Evolutionary conservation across 805 yeast genomes (phyloP).

Genomic region (Myxozyma mucilagina): DNA sequence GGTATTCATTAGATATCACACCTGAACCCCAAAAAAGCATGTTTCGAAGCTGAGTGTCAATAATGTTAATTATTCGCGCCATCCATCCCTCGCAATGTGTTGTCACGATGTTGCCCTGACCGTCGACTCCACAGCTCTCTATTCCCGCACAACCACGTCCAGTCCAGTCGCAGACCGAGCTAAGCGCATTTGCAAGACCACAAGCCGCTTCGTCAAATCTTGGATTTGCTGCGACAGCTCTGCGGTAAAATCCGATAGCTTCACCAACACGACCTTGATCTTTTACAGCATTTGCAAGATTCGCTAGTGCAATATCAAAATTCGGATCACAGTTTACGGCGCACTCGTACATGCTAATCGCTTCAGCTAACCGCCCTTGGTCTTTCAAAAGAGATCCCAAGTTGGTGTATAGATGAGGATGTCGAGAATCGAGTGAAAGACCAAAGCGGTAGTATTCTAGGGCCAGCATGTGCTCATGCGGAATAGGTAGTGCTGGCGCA

Average conservation of each 20-base stretch:
- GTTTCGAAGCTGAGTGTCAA: conserved; percentile 34
- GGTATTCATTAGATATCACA: conserved; percentile 14
- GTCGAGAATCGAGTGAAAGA: conserved; percentile 38
- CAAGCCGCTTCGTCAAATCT: conserved; percentile 39
- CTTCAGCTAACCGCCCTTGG: conserved; percentile 37
- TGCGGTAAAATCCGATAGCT: conserved; percentile 37
- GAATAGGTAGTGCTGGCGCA: conserved; percentile 23
- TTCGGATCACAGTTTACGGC: conserved; percentile 39
- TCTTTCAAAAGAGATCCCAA: conserved; percentile 40
- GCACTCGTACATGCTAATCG: conserved; percentile 37
- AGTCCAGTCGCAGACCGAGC: conserved; percentile 39
- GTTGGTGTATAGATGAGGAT: conserved; percentile 41
- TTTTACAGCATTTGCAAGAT: conserved; percentile 39
- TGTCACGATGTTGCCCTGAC: conserved; percentile 31
- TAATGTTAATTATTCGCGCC: conserved; percentile 30
- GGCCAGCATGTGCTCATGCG: conserved; percentile 34
- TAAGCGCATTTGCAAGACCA: conserved; percentile 39
- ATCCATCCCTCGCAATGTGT: conserved; percentile 37
- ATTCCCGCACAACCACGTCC: conserved; percentile 38
- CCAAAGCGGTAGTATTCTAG: conserved; percentile 38
- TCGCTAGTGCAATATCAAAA: conserved; percentile 40
- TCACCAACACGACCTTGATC: conserved; percentile 38
- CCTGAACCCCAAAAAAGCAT: conserved; percentile 38
- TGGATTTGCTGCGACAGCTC: conserved; percentile 39
- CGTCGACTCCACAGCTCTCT: conserved; percentile 37